Base-by-base conservation (phyloP, 768 basidiomycete species). In the Panus rudis region DNA sequence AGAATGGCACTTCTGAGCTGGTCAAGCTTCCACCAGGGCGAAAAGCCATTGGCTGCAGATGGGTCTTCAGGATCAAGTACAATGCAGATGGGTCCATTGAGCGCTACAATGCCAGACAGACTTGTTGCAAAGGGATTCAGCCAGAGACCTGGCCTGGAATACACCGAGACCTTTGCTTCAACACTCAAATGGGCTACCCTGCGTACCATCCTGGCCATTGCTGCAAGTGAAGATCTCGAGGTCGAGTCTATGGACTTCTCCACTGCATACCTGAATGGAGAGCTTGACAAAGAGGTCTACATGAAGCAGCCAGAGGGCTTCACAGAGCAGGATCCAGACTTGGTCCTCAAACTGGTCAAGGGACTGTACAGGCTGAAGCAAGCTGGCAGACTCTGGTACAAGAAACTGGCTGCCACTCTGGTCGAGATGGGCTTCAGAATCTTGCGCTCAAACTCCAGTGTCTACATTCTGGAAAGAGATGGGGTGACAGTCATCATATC, bases 51-150 rank as follows among this genome's bases (percentile, higher is more conserved):
- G 58, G 57, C 7, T 47, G 45, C 26, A 49, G 52, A 4, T 68
- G 63, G 58, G 67, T 70, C 13, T 64, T 61, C 45, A 46, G 41
- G 23, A 34, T 51, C 4, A 71, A 71, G 50, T 25, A 44, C 6
- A 55, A 66, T 28, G 47, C 51, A 1, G 34, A 49, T 3, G 63
- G 65, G 4, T 37, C 42, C 1, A 50, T 66, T 22, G 35, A 43
- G 7, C 46, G 54, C n/a, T 58, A 47, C 45, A 57, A 55, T 44
- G 62, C 57, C 3, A 47, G n/a, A n/a, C n/a, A n/a, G 62, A 16
- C 50, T 67, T 8, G 67, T 66, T 22, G 66, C 65, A 0, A 47
- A 60, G 32, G 65, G 69, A 4, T 66, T 58, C 51, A 45, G 55
- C 0, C 68, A 70, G 47, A 39, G 53, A 4, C 52, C 53, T n/a